phyloP scores from a whole-genome alignment of 2,329 filamentous ascomycete genomes.

The Aspergillus ruber region DNA sequence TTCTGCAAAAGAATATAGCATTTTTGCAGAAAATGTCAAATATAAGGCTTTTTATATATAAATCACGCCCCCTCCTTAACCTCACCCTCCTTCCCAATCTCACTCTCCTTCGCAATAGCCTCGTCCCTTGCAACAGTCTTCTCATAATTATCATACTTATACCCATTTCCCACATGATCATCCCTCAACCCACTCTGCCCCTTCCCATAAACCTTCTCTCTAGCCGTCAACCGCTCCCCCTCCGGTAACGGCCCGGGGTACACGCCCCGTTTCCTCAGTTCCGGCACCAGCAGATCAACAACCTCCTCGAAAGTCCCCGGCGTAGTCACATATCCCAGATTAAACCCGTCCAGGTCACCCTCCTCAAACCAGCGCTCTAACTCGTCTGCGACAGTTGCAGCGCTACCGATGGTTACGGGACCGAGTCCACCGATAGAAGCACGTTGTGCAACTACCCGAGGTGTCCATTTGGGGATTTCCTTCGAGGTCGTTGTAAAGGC shows the following conservation, averaged over 20 bases:
- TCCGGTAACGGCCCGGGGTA: conserved; percentile 32
- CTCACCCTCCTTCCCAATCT: no score
- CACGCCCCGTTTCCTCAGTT: conserved; percentile 38
- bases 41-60: no score
- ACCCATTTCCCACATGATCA: conserved; percentile 55
- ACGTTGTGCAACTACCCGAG: conserved; percentile 40
- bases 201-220: conserved; percentile 58
- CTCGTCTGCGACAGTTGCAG: conserved; percentile 42
- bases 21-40: no score
- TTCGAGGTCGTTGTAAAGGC: conserved; percentile 46
- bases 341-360: conserved; percentile 39
- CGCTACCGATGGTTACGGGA: conserved; percentile 43
- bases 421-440: conserved; percentile 46
- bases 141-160: conserved; percentile 58
- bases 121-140: conserved; percentile 36
- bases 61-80: no score
- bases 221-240: conserved; percentile 37
- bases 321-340: conserved; percentile 44
- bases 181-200: conserved; percentile 51
- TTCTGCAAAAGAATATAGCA: no score
- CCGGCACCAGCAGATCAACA: conserved; percentile 45
- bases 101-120: no score
- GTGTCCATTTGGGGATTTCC: conserved; percentile 43
- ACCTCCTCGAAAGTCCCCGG: conserved; percentile 50
- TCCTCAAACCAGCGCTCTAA: conserved; percentile 43